A percentile compares a stretch with the other conserved stretches of the same genome.
Conservation (phyloP, 805 yeast species). For the Yarrowia divulgata region DNA sequence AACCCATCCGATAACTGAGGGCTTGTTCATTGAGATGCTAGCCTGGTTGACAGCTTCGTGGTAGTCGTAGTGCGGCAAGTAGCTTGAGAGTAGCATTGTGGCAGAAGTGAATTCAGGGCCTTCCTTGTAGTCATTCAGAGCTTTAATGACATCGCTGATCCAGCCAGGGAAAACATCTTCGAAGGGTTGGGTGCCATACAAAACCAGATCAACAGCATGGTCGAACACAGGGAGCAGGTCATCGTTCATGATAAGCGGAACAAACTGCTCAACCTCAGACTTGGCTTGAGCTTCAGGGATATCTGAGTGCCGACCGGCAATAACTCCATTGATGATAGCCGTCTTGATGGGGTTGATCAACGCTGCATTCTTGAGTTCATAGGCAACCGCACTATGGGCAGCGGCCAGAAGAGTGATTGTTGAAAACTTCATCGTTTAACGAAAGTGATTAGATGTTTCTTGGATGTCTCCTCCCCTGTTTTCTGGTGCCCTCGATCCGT, state of each 20-base stretch:
- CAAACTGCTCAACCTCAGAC: not conserved
- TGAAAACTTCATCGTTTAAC: slow-evolving; percentile 3
- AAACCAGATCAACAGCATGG: not conserved
- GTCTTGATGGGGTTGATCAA: not conserved
- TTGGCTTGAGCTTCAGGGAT: not conserved
- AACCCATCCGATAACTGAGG: not conserved
- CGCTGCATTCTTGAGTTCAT: not conserved
- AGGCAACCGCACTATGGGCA: not conserved
- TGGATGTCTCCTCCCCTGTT: no score
- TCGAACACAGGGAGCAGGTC: not conserved
- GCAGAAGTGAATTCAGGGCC: slow-evolving; percentile 6
- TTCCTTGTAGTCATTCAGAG: not conserved
- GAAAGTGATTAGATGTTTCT: not conserved
- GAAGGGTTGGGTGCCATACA: not conserved
- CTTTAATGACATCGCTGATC: not conserved
- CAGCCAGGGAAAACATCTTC: not conserved
- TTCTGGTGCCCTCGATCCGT: no score
- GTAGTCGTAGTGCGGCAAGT: slow-evolving; percentile 1
- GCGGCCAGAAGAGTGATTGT: not conserved
- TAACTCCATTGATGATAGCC: not conserved
- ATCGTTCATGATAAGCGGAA: slow-evolving; percentile 16
- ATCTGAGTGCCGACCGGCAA: not conserved
- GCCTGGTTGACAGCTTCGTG: not conserved
- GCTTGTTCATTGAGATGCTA: not conserved
- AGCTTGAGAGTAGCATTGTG: not conserved